Percentiles rank a stretch among this genome's conserved stretches.
These are phyloP conservation scores for Trapa bicornis DNA, from an alignment of 345 rosid species.

Conservation along the genomic window DNA sequence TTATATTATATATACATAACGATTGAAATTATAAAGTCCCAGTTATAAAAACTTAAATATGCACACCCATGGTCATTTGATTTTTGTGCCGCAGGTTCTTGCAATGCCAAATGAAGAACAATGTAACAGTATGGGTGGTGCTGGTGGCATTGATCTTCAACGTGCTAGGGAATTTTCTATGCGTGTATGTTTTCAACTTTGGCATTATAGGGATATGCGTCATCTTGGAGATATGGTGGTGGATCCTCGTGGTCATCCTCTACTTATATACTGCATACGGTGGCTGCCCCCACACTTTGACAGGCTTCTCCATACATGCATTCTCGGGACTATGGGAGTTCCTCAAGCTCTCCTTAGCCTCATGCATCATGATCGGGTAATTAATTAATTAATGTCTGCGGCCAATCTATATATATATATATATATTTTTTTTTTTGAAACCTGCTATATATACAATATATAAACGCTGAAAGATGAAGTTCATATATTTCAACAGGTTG, in stretches of 20 bases:
- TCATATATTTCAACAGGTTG: slow-evolving; percentile 9
- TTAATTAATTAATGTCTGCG: not conserved
- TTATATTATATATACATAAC: too few relatives aligned
- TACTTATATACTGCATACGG: slow-evolving; percentile 6
- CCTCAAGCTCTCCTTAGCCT: slow-evolving; percentile 24
- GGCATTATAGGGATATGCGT: too few relatives aligned
- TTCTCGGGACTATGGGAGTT: slow-evolving; percentile 25
- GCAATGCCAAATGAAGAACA: slow-evolving; percentile 14
- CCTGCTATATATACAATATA: too few relatives aligned
- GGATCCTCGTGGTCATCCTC: not conserved
- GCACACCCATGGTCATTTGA: too few relatives aligned
- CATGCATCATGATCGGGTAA: slow-evolving; percentile 28
- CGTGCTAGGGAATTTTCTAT: slow-evolving; percentile 2
- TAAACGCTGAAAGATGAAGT: not conserved
- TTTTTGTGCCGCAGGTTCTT: slow-evolving; percentile 11
- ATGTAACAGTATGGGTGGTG: not conserved
- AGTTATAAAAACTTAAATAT: too few relatives aligned
- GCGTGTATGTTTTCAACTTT: too few relatives aligned
- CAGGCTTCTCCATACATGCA: slow-evolving; percentile 25
- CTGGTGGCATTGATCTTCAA: not conserved
- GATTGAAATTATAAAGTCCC: too few relatives aligned
- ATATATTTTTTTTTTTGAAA: not conserved
- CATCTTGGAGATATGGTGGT: too few relatives aligned
- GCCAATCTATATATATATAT: not conserved
- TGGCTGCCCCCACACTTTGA: slow-evolving; percentile 25